A percentile compares a stretch with the other conserved stretches of the same genome.
Evolutionary conservation across 2,329 filamentous ascomycete species (phyloP).

Genomic region (Pseudocercospora vitis): DNA sequence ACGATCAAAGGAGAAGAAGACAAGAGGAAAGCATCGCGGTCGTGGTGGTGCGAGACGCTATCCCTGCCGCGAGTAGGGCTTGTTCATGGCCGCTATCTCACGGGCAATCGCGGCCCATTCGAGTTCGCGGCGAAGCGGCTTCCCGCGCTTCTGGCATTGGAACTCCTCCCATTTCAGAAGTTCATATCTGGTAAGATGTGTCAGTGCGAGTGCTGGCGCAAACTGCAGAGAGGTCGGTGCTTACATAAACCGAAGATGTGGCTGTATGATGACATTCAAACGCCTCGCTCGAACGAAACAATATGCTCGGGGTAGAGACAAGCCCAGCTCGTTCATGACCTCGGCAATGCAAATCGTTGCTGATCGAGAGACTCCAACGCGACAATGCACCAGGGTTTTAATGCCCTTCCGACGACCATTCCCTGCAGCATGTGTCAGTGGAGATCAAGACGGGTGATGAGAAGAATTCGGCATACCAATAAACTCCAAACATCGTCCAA

Average conservation of each 20-base stretch:
- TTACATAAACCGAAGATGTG: conserved; percentile 85
- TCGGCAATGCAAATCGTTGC: conserved; percentile 99
- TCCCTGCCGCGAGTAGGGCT: conserved; percentile 74
- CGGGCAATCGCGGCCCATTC: conserved; percentile 88
- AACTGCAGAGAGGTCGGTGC: conserved; percentile 23
- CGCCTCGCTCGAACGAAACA: conserved; percentile 91
- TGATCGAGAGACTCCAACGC: conserved; percentile 90
- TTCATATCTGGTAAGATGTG: conserved; percentile 60
- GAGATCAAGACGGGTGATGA: background rate
- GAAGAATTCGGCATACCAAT: conserved; percentile 67
- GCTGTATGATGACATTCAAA: conserved; percentile 97
- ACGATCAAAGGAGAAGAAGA: background rate
- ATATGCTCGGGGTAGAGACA: conserved; percentile 90
- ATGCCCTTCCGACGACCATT: conserved; percentile 73
- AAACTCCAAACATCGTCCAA: conserved; percentile 81
- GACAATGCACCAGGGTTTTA: conserved; percentile 91
- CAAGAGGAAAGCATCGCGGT: conserved; percentile 2
- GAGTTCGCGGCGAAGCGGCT: conserved; percentile 68
- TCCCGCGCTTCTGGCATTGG: conserved; percentile 58
- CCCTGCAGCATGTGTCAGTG: conserved; percentile 54
- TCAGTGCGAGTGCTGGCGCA: conserved; percentile 11
- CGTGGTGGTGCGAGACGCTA: conserved; percentile 13
- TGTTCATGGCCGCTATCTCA: conserved; percentile 94
- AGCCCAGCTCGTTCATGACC: conserved; percentile 77
- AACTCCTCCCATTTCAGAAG: conserved; percentile 92